Evolutionary conservation across 768 basidiomycete species (phyloP).

Genomic region (Suillus variegatus): DNA sequence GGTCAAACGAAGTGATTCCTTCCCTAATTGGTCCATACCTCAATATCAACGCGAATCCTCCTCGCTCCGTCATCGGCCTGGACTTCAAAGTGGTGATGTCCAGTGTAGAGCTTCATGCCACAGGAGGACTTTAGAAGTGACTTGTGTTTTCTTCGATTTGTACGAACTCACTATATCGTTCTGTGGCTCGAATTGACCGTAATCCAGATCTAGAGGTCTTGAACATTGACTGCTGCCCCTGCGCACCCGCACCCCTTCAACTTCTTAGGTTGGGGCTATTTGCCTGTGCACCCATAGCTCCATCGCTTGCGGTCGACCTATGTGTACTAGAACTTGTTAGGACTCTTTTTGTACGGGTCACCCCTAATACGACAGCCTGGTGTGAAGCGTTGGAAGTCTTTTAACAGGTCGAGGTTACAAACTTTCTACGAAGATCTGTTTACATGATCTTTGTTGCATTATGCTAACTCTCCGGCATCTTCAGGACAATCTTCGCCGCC

Average conservation of each 20-base stretch:
- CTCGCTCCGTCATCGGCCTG: background rate
- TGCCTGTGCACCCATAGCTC: background rate
- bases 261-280: background rate
- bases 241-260: background rate
- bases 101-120: background rate
- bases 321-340: background rate
- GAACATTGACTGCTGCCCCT: conserved; percentile 1
- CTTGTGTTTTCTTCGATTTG: background rate
- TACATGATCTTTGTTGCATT: background rate
- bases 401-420: background rate
- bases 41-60: background rate
- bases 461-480: background rate
- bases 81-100: background rate
- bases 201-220: background rate
- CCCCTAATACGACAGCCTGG: background rate
- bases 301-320: background rate
- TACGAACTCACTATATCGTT: background rate
- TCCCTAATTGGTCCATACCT: conserved; percentile 1
- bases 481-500: background rate
- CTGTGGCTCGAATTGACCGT: background rate
- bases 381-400: background rate
- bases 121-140: conserved; percentile 1
- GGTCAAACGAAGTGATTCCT: too few species aligned
- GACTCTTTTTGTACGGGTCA: background rate
- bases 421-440: background rate